Conservation (phyloP, 805 yeast genomes). For the Teunomyces aglyptinius region DNA sequence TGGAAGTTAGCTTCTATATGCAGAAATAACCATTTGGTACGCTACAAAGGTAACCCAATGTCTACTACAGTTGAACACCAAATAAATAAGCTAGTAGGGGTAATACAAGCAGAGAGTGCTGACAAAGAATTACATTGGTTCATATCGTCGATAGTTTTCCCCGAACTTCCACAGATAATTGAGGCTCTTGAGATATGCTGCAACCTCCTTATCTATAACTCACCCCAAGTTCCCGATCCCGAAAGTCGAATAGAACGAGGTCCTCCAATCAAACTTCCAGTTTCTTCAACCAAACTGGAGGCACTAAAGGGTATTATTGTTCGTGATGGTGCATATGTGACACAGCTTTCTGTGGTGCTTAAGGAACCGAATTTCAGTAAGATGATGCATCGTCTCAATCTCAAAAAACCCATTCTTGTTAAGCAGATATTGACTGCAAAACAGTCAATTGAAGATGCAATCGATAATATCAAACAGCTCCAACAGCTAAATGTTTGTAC, state of each 20-base stretch:
- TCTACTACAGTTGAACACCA: not conserved
- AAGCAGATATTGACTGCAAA: constrained; percentile 50
- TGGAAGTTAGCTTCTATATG: not conserved
- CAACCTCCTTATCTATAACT: constrained; percentile 35
- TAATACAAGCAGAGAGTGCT: constrained; percentile 10
- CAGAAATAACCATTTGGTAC: not conserved
- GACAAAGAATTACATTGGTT: constrained; percentile 36
- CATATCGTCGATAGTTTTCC: constrained; percentile 17
- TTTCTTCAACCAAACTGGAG: constrained; percentile 54
- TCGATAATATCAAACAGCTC: constrained; percentile 8
- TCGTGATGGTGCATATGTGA: constrained; percentile 52
- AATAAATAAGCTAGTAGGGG: constrained; percentile 10
- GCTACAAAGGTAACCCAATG: not conserved
- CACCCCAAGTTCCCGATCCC: constrained; percentile 34
- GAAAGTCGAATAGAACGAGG: constrained; percentile 28
- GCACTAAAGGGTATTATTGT: constrained; percentile 59
- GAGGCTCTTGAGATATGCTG: constrained; percentile 40
- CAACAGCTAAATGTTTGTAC: constrained; percentile 5
- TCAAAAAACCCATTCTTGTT: constrained; percentile 35
- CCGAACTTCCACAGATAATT: constrained; percentile 31
- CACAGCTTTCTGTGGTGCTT: constrained; percentile 42
- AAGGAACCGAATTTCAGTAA: constrained; percentile 40
- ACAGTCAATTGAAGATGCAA: constrained; percentile 22
- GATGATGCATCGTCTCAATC: constrained; percentile 23
- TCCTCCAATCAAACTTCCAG: constrained; percentile 53